phyloP scores from a whole-genome alignment of 768 basidiomycete genomes.

The Rhizopogon vinicolor region DNA sequence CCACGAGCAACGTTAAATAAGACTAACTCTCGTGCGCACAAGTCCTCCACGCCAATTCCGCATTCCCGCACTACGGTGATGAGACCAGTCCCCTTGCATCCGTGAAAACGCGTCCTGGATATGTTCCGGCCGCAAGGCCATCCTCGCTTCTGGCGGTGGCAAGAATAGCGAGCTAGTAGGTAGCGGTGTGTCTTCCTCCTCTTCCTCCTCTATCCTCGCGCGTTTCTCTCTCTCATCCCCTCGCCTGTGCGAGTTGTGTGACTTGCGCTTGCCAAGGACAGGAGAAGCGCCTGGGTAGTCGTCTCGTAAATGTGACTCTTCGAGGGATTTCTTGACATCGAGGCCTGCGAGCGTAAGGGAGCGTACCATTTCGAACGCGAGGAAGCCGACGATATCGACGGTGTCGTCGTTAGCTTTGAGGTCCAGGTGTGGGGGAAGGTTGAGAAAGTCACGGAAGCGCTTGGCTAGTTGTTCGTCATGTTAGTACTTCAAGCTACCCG shows the following conservation, averaged over 20 bases:
- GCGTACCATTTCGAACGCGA: conserved; percentile 96
- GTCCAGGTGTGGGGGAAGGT: conserved; percentile 81
- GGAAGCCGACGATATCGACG: conserved; percentile 93
- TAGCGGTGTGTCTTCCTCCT: conserved; percentile 61
- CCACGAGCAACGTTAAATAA: conserved; percentile 46
- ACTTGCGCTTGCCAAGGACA: conserved; percentile 68
- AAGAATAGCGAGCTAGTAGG: conserved; percentile 75
- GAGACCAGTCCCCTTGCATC: conserved; percentile 85
- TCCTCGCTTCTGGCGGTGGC: conserved; percentile 76
- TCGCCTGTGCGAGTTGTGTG: conserved; percentile 30
- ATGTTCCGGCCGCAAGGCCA: conserved; percentile 75
- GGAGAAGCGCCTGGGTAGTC: conserved; percentile 47
- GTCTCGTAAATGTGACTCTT: conserved; percentile 65
- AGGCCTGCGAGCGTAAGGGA: conserved; percentile 87
- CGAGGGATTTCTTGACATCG: conserved; percentile 74
- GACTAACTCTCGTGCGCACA: conserved; percentile 70
- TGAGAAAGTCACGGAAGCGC: conserved; percentile 92
- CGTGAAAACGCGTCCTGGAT: conserved; percentile 88
- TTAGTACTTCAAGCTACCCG: not conserved
- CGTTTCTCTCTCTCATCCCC: conserved; percentile 42
- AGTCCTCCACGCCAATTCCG: conserved; percentile 87
- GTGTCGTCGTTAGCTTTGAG: conserved; percentile 92
- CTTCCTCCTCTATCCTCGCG: conserved; percentile 45
- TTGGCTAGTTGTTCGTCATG: conserved; percentile 52
- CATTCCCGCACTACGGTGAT: conserved; percentile 80